Conservation (phyloP, 108 stramenopile species). For the Cyclostephanos tholiformis region DNA sequence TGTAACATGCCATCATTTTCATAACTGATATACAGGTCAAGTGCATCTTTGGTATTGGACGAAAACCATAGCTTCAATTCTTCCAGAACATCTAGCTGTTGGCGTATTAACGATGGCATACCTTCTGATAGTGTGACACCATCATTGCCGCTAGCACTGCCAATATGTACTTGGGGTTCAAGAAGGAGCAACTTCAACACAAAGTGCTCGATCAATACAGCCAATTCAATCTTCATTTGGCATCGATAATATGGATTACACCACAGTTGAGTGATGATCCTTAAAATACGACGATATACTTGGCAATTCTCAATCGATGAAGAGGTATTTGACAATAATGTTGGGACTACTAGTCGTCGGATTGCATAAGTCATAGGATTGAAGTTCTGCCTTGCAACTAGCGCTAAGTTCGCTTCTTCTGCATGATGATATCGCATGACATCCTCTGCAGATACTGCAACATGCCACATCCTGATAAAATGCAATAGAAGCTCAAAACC, state of each 20-base stretch:
- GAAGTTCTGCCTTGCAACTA: constrained; percentile 22
- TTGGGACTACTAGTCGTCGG: constrained; percentile 85
- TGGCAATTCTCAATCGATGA: constrained; percentile 69
- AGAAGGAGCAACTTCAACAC: constrained; percentile 66
- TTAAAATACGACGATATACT: constrained; percentile 70
- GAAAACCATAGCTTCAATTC: constrained; percentile 82
- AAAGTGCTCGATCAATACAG: constrained; percentile 86
- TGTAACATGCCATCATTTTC: constrained; percentile 59
- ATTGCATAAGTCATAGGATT: constrained; percentile 75
- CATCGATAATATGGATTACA: constrained; percentile 61
- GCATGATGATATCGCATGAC: too few species aligned
- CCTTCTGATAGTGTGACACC: constrained; percentile 21
- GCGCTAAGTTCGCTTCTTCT: constrained; percentile 9
- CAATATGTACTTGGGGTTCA: constrained; percentile 70
- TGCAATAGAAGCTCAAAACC: constrained; percentile 74
- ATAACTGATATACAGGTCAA: constrained; percentile 87
- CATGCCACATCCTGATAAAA: constrained; percentile 60
- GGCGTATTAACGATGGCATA: constrained; percentile 59
- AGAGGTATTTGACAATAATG: constrained; percentile 75
- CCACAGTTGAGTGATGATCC: constrained; percentile 78
- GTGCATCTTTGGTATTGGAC: constrained; percentile 55
- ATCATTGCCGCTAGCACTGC: constrained; percentile 18
- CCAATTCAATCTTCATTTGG: constrained; percentile 82
- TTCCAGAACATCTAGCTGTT: constrained; percentile 76
- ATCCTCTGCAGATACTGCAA: constrained; percentile 19